phyloP scores from a whole-genome alignment of 805 yeast species.

The Huiozyma sinensis region DNA sequence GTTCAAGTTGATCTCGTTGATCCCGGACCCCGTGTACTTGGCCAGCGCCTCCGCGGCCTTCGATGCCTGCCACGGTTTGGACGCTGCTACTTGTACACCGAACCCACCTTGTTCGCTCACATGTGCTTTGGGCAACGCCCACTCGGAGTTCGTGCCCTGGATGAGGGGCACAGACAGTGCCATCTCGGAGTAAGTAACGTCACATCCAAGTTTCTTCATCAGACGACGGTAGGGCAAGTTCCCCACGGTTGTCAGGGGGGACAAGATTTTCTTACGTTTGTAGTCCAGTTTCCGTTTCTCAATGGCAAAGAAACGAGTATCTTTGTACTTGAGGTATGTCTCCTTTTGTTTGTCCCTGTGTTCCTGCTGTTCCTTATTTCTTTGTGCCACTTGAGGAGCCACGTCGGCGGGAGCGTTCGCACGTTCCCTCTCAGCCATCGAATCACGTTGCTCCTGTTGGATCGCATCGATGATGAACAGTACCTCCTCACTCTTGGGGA shows the following conservation, averaged over 20 bases:
- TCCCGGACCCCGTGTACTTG: conserved; percentile 34
- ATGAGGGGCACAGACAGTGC: conserved; percentile 77
- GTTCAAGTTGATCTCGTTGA: conserved; percentile 82
- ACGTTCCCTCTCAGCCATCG: conserved; percentile 12
- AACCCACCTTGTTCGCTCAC: conserved; percentile 71
- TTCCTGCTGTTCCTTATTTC: conserved; percentile 25
- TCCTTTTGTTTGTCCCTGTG: conserved; percentile 25
- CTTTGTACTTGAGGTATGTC: conserved; percentile 40
- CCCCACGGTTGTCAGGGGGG: conserved; percentile 97
- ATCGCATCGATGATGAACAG: conserved; percentile 56
- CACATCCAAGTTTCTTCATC: conserved; percentile 86
- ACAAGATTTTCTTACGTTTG: conserved; percentile 68
- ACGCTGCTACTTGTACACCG: conserved; percentile 87
- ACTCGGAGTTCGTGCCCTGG: conserved; percentile 86
- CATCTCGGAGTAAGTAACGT: conserved; percentile 92
- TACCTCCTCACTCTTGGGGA: conserved; percentile 46
- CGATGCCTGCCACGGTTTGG: conserved; percentile 88
- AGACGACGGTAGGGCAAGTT: conserved; percentile 89
- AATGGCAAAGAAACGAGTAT: conserved; percentile 63
- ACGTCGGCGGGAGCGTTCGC: conserved; percentile 2
- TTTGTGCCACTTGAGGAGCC: conserved; percentile 13
- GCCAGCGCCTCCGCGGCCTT: conserved; percentile 72
- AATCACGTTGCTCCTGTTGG: conserved; percentile 29
- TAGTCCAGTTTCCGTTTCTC: conserved; percentile 74
- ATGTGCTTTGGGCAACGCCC: conserved; percentile 96